Percentiles rank a stretch among this genome's conserved stretches.
phyloP scores from a whole-genome alignment of 164 flowering plant genomes.

The Vitis cinerea region DNA sequence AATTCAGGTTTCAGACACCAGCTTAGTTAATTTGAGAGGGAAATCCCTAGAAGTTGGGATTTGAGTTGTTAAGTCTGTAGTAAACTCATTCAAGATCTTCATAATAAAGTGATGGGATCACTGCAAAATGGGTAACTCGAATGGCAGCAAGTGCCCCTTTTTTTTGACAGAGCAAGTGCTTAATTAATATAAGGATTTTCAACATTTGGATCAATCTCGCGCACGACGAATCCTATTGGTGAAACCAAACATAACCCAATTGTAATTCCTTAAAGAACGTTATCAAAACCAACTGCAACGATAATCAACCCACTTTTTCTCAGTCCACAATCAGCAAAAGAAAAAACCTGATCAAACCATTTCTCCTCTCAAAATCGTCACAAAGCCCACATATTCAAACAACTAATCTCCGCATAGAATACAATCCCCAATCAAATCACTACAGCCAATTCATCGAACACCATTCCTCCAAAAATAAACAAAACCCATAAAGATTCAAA shows the following conservation, averaged over 20 bases:
- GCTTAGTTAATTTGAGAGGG: too few relatives aligned
- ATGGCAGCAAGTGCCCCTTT: too few relatives aligned
- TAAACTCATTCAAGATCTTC: too few relatives aligned
- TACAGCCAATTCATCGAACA: conserved; percentile 11
- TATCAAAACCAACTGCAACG: background rate
- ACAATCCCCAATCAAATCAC: background rate
- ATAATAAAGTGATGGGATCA: too few relatives aligned
- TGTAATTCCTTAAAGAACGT: background rate
- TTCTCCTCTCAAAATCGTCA: background rate
- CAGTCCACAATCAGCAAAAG: conserved; percentile 3
- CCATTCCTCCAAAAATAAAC: background rate
- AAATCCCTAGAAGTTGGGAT: too few relatives aligned
- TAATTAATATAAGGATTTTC: background rate
- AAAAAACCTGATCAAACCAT: background rate
- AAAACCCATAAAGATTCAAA: background rate
- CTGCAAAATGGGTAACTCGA: too few relatives aligned
- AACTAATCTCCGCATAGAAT: background rate
- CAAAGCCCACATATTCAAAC: background rate
- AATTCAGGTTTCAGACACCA: too few relatives aligned
- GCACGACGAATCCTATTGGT: background rate
- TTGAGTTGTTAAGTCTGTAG: too few relatives aligned
- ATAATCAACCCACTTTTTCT: background rate
- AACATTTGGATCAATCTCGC: background rate
- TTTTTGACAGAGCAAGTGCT: too few relatives aligned
- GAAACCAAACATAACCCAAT: background rate